Evolutionary conservation across 1,284 basidiomycete genomes (phyloP).

Genomic region (Porodaedalea pini): DNA sequence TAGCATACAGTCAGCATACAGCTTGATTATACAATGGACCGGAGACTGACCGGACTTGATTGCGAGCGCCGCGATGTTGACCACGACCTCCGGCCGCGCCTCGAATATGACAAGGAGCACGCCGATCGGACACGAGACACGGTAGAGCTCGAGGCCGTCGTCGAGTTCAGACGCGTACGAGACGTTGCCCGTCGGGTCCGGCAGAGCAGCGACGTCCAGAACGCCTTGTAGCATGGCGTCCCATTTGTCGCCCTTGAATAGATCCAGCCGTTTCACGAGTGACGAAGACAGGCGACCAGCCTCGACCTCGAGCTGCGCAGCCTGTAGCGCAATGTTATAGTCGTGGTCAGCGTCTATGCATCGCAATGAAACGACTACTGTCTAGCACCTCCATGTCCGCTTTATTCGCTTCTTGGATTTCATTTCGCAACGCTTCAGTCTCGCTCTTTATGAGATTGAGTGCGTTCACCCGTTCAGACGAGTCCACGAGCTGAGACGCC

Average conservation of each 20-base stretch:
- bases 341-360: neutral
- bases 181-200: constrained; percentile 84
- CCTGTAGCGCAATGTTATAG: too few relatives aligned
- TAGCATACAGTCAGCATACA: constrained; percentile 6
- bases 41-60: constrained; percentile 83
- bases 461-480: constrained; percentile 66
- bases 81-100: constrained; percentile 95
- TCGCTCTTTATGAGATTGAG: constrained; percentile 67
- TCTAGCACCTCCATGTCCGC: constrained; percentile 69
- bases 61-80: constrained; percentile 94
- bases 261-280: constrained; percentile 83
- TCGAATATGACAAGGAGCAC: constrained; percentile 98
- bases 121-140: constrained; percentile 95
- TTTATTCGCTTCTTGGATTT: constrained; percentile 77
- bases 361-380: constrained; percentile 3
- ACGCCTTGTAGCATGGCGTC: constrained; percentile 91
- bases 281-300: constrained; percentile 81
- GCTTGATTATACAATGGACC: neutral
- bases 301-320: constrained; percentile 74
- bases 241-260: constrained; percentile 88
- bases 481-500: constrained; percentile 73
- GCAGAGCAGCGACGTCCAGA: constrained; percentile 79
- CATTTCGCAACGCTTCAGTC: constrained; percentile 58
- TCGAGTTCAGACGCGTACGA: constrained; percentile 88
- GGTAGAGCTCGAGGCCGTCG: constrained; percentile 83